Conservation (phyloP, 148 eudicot species). For the Nyssa sinensis region DNA sequence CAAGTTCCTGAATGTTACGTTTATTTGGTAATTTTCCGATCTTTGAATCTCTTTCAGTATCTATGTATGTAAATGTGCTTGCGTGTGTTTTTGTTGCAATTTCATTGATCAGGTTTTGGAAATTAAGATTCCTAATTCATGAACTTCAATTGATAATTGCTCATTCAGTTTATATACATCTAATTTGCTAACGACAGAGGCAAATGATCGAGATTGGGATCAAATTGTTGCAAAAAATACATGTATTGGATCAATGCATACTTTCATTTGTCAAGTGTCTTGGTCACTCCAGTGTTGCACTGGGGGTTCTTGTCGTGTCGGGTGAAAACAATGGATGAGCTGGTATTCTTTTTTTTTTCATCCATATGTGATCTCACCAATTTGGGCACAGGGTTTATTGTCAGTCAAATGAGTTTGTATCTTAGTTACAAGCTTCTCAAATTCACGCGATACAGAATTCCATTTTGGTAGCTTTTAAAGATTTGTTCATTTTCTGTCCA, state of each 20-base stretch:
- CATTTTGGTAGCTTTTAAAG: too few species aligned
- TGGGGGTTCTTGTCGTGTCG: background rate
- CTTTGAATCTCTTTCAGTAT: background rate
- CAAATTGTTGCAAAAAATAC: too few species aligned
- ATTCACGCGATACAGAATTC: too few species aligned
- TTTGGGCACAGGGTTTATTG: background rate
- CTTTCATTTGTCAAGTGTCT: background rate
- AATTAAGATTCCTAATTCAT: slow-evolving; percentile 4
- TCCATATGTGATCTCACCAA: background rate
- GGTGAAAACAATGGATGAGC: background rate
- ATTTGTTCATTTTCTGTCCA: background rate
- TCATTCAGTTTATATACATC: background rate
- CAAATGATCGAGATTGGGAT: background rate
- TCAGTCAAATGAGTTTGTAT: too few species aligned
- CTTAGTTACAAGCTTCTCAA: too few species aligned
- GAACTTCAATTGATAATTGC: background rate
- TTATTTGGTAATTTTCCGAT: slow-evolving; percentile 56
- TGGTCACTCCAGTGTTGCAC: background rate
- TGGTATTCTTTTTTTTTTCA: background rate
- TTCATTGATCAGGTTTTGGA: background rate
- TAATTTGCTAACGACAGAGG: too few species aligned
- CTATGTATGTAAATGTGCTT: background rate
- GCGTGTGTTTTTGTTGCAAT: background rate
- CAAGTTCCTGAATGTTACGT: slow-evolving; percentile 95
- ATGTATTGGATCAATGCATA: too few species aligned